Conservation (phyloP, 2,329 filamentous ascomycete genomes). For the Colletotrichum gloeosporioides region DNA sequence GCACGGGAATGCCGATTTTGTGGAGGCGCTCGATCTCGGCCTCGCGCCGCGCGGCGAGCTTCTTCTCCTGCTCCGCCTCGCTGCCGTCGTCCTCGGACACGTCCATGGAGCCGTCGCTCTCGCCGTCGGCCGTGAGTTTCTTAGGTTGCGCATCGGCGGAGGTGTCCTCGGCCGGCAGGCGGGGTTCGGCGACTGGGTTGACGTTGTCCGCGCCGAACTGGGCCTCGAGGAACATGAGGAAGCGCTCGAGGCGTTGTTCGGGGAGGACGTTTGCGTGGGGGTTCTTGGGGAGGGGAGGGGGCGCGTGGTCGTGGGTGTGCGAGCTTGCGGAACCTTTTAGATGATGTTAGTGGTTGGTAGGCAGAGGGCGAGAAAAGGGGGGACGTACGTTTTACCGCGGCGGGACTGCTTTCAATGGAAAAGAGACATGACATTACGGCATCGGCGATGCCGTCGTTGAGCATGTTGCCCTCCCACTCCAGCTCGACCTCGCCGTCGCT, state of each 20-base stretch:
- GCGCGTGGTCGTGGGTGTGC: conserved; percentile 40
- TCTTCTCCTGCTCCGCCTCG: conserved; percentile 37
- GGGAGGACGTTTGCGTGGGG: conserved; percentile 76
- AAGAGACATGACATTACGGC: conserved; percentile 92
- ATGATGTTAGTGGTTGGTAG: conserved; percentile 32
- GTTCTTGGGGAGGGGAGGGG: conserved; percentile 57
- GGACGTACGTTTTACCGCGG: conserved; percentile 84
- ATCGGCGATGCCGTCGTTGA: conserved; percentile 98
- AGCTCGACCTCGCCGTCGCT: conserved; percentile 83
- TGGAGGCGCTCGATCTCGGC: conserved; percentile 80
- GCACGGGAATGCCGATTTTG: conserved; percentile 86
- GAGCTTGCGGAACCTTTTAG: conserved; percentile 63
- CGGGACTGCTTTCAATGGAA: conserved; percentile 91
- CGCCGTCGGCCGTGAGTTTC: conserved; percentile 33
- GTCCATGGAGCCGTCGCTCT: conserved; percentile 25
- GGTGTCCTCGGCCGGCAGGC: conserved; percentile 44
- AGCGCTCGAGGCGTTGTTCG: conserved; percentile 79
- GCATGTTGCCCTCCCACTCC: conserved; percentile 97
- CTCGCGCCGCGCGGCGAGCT: conserved; percentile 61
- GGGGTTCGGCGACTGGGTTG: conserved; percentile 73
- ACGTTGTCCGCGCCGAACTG: conserved; percentile 91
- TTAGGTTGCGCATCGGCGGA: conserved; percentile 22
- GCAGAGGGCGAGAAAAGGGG: conserved; percentile 40
- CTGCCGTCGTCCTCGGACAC: conserved; percentile 25
- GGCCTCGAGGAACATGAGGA: conserved; percentile 95